These are phyloP conservation scores for Cadophora sp. DNA, from an alignment of 2,329 filamentous ascomycete genomes.

Conservation along the genomic window DNA sequence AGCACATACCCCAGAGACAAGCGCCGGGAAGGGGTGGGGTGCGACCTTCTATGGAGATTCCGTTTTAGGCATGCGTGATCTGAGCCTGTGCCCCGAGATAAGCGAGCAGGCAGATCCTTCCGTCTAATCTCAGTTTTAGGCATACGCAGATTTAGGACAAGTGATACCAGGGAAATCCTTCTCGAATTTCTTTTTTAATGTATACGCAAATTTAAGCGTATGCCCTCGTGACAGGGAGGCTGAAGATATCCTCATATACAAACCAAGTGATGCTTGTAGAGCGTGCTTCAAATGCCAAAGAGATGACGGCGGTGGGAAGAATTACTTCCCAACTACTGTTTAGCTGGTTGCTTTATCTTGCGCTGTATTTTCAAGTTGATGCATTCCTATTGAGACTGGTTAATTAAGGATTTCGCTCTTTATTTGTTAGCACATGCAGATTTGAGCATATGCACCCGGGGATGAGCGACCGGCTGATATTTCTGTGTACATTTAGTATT, in stretches of 20 bases:
- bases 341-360: too few species aligned
- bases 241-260: too few species aligned
- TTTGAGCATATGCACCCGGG: not conserved
- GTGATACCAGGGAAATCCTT: not conserved
- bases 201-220: slow-evolving; percentile 1
- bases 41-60: not conserved
- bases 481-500: not conserved
- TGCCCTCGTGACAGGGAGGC: not conserved
- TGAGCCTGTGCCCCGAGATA: not conserved
- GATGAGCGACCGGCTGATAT: not conserved
- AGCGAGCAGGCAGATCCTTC: slow-evolving; percentile 2
- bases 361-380: too few species aligned
- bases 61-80: not conserved
- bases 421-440: not conserved
- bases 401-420: too few species aligned
- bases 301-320: too few species aligned
- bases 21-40: not conserved
- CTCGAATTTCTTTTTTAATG: not conserved
- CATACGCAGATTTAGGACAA: not conserved
- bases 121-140: not conserved
- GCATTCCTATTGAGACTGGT: too few species aligned
- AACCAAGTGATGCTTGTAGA: too few species aligned
- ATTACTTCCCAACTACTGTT: too few species aligned
- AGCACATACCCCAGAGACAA: too few species aligned
- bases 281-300: too few species aligned